A percentile compares a stretch with the other conserved stretches of the same genome.
These are phyloP conservation scores for Boletus subparvulus DNA, from an alignment of 768 basidiomycete species.

Conservation along the genomic window DNA sequence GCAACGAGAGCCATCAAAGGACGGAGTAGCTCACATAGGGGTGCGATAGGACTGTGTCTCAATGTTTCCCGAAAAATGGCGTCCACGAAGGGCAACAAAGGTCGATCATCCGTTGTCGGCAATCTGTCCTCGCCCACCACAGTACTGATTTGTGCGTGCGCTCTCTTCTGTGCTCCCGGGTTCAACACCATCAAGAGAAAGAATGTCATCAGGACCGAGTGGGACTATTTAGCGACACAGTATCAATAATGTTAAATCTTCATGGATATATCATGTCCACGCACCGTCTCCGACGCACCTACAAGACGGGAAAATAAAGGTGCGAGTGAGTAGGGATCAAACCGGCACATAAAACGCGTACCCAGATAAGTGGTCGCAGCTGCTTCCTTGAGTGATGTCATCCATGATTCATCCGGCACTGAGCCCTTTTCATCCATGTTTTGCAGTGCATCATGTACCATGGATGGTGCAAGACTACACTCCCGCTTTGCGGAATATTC, in stretches of 20 bases:
- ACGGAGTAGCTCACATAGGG: neutral
- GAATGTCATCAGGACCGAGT: no score
- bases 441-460: neutral
- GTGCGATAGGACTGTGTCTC: neutral
- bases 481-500: neutral
- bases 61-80: slow-evolving; percentile 7
- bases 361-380: no score
- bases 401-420: no score
- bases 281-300: neutral
- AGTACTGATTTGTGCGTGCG: no score
- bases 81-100: slow-evolving; percentile 8
- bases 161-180: no score
- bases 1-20: no score
- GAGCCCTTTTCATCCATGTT: neutral
- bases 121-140: neutral
- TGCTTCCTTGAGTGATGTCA: no score
- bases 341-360: no score
- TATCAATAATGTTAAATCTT: neutral
- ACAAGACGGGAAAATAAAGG: neutral
- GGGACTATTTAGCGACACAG: neutral
- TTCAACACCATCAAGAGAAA: no score
- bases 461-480: neutral
- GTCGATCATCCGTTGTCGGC: slow-evolving; percentile 8
- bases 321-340: no score
- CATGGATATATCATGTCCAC: neutral